These are phyloP conservation scores for Aspergillus alliaceus DNA, from an alignment of 2,329 filamentous ascomycete genomes.

Conservation along the genomic window DNA sequence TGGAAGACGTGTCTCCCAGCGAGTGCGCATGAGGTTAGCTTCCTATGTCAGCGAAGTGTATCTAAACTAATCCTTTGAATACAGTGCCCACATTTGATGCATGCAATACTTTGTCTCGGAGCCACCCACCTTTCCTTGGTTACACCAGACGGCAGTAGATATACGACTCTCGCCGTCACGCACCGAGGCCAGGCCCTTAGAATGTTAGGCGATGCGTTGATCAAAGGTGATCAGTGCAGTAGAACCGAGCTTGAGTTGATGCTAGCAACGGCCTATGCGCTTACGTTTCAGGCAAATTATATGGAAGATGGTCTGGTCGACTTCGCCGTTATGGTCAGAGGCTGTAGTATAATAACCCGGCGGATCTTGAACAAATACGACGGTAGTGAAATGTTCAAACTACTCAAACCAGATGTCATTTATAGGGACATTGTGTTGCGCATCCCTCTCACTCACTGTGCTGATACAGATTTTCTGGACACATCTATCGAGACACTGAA, in stretches of 20 bases:
- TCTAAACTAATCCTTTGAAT: too few species aligned
- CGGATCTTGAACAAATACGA: constrained; percentile 27
- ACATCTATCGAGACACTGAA: constrained; percentile 21
- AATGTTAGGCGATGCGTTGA: constrained; percentile 58
- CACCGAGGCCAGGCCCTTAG: constrained; percentile 67
- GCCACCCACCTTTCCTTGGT: constrained; percentile 59
- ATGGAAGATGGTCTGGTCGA: constrained; percentile 35
- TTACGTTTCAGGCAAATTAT: constrained; percentile 34
- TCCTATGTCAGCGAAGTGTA: background rate
- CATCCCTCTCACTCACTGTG: constrained; percentile 5
- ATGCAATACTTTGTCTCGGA: constrained; percentile 67
- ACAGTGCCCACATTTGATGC: constrained; percentile 64
- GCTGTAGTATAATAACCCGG: constrained; percentile 34
- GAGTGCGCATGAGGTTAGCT: constrained; percentile 54
- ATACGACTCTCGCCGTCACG: constrained; percentile 59
- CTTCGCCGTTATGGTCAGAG: constrained; percentile 37
- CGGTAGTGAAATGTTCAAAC: constrained; percentile 17
- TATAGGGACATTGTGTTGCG: background rate
- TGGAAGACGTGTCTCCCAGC: constrained; percentile 69
- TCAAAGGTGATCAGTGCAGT: constrained; percentile 14
- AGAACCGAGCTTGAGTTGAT: constrained; percentile 28
- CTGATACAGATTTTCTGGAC: constrained; percentile 8
- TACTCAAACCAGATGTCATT: constrained; percentile 7
- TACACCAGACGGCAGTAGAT: constrained; percentile 50
- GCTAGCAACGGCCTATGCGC: constrained; percentile 34